Evolutionary conservation across 257 asterid species (phyloP).

Genomic region (Solanum pennellii): DNA sequence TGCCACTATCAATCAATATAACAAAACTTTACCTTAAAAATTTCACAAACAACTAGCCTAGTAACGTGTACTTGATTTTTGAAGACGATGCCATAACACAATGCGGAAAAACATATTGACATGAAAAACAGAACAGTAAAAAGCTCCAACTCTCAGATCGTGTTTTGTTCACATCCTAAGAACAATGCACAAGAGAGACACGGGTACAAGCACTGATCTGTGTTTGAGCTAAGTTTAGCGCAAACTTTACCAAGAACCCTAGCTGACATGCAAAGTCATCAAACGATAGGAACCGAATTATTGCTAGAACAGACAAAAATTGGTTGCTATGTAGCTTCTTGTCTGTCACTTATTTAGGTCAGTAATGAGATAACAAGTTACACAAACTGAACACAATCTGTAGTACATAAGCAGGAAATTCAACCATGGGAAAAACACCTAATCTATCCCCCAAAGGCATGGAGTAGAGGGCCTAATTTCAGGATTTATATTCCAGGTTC

Average conservation of each 20-base stretch:
- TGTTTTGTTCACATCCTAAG: not conserved
- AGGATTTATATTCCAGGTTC: not conserved
- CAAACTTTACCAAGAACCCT: not conserved
- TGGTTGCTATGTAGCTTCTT: not conserved
- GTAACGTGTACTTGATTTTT: too few relatives aligned
- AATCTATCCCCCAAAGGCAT: not conserved
- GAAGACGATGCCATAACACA: too few relatives aligned
- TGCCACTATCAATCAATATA: too few relatives aligned
- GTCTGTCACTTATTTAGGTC: not conserved
- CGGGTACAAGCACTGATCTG: not conserved
- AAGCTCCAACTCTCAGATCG: not conserved
- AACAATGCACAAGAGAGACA: not conserved
- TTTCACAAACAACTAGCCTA: too few relatives aligned
- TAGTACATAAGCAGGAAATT: not conserved
- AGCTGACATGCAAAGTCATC: not conserved
- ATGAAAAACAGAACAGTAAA: not conserved
- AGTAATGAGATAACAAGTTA: not conserved
- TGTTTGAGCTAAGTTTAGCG: not conserved
- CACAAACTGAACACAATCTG: not conserved
- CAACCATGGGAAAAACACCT: not conserved
- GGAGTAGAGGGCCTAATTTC: not conserved
- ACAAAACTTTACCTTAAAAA: too few relatives aligned
- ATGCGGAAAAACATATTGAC: too few relatives aligned
- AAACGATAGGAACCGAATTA: not conserved
- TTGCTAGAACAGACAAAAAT: not conserved